Evolutionary conservation across 1,284 basidiomycete genomes (phyloP).

Genomic region (Cutaneotrichosporon cavernicola): DNA sequence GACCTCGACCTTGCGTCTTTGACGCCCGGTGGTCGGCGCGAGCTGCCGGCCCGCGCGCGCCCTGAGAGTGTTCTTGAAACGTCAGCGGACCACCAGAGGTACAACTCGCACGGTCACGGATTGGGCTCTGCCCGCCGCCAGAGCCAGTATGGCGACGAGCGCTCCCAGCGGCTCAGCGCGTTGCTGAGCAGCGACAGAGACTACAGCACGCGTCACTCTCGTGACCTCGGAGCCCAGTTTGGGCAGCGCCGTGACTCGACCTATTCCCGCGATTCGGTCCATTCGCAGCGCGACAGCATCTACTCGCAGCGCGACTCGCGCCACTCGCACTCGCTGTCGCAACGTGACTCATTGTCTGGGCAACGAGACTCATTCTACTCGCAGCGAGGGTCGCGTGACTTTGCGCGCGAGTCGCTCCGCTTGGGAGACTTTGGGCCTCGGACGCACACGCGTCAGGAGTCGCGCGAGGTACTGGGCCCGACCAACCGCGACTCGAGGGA

Average conservation of each 20-base stretch:
- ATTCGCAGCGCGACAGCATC: slow-evolving; percentile 5
- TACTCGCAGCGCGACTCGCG: slow-evolving; percentile 9
- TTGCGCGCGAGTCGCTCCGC: neutral
- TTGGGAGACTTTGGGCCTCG: neutral
- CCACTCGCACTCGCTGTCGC: slow-evolving; percentile 1
- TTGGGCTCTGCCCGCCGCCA: slow-evolving; percentile 1
- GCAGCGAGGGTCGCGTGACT: slow-evolving; percentile 8
- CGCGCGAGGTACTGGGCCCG: neutral
- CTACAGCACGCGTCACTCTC: slow-evolving; percentile 15
- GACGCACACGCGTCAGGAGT: neutral
- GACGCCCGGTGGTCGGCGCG: slow-evolving; percentile 3
- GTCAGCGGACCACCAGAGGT: slow-evolving; percentile 22
- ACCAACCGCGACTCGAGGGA: slow-evolving; percentile 5
- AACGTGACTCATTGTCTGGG: neutral
- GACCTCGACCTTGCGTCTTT: slow-evolving; percentile 15
- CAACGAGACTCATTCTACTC: slow-evolving; percentile 10
- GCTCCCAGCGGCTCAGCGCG: slow-evolving; percentile 59
- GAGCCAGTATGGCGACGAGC: slow-evolving; percentile 12
- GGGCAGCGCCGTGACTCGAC: slow-evolving; percentile 10
- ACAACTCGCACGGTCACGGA: slow-evolving; percentile 10
- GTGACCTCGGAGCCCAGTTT: slow-evolving; percentile 10
- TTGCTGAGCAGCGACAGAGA: slow-evolving; percentile 51
- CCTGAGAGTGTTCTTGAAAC: slow-evolving; percentile 25
- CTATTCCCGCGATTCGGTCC: slow-evolving; percentile 3
- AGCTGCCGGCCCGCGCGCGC: slow-evolving; percentile 17